Evolutionary conservation across 192 early-diverging fungal species (phyloP).

Genomic region (Coemansia brasiliensis): DNA sequence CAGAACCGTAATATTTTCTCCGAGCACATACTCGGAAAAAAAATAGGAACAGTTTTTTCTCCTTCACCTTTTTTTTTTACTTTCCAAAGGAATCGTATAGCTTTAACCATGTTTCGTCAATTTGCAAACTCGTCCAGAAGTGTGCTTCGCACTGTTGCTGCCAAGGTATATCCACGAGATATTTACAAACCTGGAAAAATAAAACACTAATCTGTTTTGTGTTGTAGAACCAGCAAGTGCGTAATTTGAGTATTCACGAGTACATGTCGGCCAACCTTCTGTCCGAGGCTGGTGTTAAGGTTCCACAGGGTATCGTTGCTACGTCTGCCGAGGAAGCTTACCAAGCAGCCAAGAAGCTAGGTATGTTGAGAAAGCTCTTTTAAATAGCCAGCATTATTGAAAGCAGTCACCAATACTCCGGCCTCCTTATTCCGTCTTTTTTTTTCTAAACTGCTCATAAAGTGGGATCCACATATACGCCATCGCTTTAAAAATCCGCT

Average conservation of each 20-base stretch:
- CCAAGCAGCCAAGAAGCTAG: conserved; percentile 78
- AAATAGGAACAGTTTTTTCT: background rate
- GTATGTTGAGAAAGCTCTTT: conserved; percentile 34
- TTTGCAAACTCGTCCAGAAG: conserved; percentile 52
- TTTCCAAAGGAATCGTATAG: background rate
- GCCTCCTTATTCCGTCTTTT: background rate
- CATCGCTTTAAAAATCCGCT: background rate
- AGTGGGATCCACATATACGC: background rate
- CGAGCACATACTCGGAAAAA: background rate
- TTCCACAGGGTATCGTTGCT: conserved; percentile 86
- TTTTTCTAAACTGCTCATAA: background rate
- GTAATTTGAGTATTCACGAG: conserved; percentile 97
- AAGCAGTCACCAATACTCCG: no score
- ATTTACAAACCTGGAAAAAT: no score
- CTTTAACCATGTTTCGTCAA: conserved; percentile 53
- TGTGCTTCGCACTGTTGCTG: conserved; percentile 36
- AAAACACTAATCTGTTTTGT: conserved; percentile 3
- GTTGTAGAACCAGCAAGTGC: conserved; percentile 43
- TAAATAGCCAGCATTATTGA: no score
- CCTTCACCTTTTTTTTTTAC: conserved; percentile 1
- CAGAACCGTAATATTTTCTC: no score
- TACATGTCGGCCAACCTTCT: conserved; percentile 93
- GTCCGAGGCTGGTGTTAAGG: conserved; percentile 87
- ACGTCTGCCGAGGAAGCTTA: conserved; percentile 86
- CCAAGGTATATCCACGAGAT: conserved; percentile 27